phyloP scores from a whole-genome alignment of 805 yeast genomes.

The Nakazawaea molendinolei region DNA sequence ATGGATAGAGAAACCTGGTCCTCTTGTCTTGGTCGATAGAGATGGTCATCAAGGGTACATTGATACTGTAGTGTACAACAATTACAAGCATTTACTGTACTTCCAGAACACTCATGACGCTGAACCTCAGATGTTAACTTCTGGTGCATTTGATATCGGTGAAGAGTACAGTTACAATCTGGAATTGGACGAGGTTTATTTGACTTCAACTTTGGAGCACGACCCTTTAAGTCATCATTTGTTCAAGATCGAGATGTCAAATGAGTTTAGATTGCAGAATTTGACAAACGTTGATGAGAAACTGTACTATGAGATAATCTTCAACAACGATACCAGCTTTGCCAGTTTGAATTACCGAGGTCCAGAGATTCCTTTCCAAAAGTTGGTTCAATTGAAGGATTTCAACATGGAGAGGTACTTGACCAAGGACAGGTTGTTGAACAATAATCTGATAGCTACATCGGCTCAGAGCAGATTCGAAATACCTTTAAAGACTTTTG shows the following conservation, averaged over 20 bases:
- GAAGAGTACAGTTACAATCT: conserved; percentile 42
- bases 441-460: conserved; percentile 3
- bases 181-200: conserved; percentile 42
- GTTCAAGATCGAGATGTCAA: conserved; percentile 37
- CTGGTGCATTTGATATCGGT: conserved; percentile 47
- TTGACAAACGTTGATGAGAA: conserved; percentile 28
- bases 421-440: conserved; percentile 2
- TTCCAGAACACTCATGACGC: conserved; percentile 38
- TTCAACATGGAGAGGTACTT: conserved; percentile 9
- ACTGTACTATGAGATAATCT: conserved; percentile 42
- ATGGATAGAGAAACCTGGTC: conserved; percentile 52
- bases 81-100: conserved; percentile 60
- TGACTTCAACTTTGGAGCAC: conserved; percentile 44
- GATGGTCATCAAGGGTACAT: conserved; percentile 44
- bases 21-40: conserved; percentile 25
- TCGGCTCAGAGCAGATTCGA: conserved; percentile 17
- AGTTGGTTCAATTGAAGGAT: conserved; percentile 25
- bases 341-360: conserved; percentile 39
- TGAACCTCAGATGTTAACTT: conserved; percentile 34
- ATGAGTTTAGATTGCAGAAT: conserved; percentile 16
- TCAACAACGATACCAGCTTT: conserved; percentile 54
- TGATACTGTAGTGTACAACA: conserved; percentile 49
- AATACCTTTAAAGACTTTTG: conserved; percentile 44
- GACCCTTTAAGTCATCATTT: conserved; percentile 55
- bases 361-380: conserved; percentile 42